Evolutionary conservation across 1,284 basidiomycete genomes (phyloP).

Genomic region (Apiotrichum porosum): DNA sequence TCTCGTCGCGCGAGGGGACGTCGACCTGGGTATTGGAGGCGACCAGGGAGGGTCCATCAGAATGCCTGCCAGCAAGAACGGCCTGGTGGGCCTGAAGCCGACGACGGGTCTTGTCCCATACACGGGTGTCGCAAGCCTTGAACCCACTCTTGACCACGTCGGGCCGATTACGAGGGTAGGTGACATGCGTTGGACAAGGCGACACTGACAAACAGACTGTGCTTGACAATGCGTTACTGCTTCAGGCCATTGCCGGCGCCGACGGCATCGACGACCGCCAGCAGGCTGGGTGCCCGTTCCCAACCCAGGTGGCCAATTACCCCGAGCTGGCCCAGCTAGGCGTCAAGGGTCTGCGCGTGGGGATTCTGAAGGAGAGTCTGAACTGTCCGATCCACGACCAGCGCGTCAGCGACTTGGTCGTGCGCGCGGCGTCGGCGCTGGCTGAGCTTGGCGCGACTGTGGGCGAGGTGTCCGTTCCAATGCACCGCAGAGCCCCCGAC

Average conservation of each 20-base stretch:
- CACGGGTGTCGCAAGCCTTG: conserved; percentile 52
- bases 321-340: conserved; percentile 25
- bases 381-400: conserved; percentile 37
- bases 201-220: too few species aligned
- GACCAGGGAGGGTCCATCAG: conserved; percentile 54
- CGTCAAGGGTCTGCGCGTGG: conserved; percentile 48
- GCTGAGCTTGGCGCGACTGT: conserved; percentile 16
- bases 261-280: conserved; percentile 55
- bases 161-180: conserved; percentile 31
- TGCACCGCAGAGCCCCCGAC: conserved; percentile 28
- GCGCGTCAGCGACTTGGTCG: conserved; percentile 15
- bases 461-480: conserved; percentile 15
- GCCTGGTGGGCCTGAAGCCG: conserved; percentile 55
- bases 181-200: conserved; percentile 24
- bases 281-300: conserved; percentile 51
- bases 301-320: conserved; percentile 49
- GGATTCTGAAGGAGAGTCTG: conserved; percentile 51
- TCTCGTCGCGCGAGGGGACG: conserved; percentile 49
- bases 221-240: conserved; percentile 51
- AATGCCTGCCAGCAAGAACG: conserved; percentile 51
- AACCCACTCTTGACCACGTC: conserved; percentile 50
- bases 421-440: conserved; percentile 12
- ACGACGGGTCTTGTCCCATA: conserved; percentile 55
- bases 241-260: conserved; percentile 53
- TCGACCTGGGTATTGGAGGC: conserved; percentile 54